A percentile compares a stretch with the other conserved stretches of the same genome.
Conservation (phyloP, 257 asterid genomes). For the Mitragyna speciosa region DNA sequence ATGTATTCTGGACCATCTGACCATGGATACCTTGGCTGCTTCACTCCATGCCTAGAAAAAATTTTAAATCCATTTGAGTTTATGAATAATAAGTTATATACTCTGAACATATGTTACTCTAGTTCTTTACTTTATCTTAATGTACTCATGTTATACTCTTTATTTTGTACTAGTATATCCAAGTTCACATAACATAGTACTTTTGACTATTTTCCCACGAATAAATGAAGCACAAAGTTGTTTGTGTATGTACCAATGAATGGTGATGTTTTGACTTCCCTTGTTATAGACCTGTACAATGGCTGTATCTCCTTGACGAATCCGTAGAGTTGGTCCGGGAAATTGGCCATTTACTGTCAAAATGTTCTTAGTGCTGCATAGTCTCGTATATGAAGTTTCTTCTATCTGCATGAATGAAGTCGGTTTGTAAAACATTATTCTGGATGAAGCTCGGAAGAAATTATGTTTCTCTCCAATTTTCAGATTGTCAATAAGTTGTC, state of each 20-base stretch:
- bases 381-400: conserved; percentile 34
- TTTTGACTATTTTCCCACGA: too few relatives aligned
- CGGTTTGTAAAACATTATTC: neutral
- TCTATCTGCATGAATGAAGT: conserved; percentile 23
- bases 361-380: conserved; percentile 48
- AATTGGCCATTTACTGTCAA: conserved; percentile 53
- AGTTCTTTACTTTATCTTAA: too few relatives aligned
- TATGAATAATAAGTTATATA: too few relatives aligned
- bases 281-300: conserved; percentile 34
- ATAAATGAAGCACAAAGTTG: neutral
- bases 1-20: conserved; percentile 56
- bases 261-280: conserved; percentile 41
- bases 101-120: too few relatives aligned
- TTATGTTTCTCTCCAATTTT: too few relatives aligned
- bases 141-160: too few relatives aligned
- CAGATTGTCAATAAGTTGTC: too few relatives aligned
- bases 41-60: conserved; percentile 53
- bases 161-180: too few relatives aligned
- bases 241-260: conserved; percentile 39
- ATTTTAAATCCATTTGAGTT: too few relatives aligned
- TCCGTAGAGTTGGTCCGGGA: conserved; percentile 52
- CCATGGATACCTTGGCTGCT: conserved; percentile 54
- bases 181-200: too few relatives aligned
- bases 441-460: neutral
- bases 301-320: conserved; percentile 38